Conservation (phyloP, 1,139 yeast genomes). For the Saccharomyces hybrid region DNA sequence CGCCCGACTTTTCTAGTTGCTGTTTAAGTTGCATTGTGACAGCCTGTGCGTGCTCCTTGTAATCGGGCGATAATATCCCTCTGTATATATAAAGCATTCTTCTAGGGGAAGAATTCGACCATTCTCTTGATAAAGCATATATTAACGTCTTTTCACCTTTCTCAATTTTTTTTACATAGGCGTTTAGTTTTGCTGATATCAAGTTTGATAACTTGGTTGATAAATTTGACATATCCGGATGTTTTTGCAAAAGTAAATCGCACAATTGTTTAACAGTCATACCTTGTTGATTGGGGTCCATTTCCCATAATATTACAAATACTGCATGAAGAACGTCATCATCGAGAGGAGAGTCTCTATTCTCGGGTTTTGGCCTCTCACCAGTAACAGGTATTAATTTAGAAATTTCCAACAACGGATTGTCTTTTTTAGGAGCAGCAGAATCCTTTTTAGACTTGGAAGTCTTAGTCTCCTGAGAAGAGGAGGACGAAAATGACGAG, state of each 20-base stretch:
- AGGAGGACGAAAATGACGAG: not conserved
- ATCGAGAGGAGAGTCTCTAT: constrained; percentile 55
- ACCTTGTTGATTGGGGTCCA: constrained; percentile 61
- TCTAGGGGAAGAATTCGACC: constrained; percentile 85
- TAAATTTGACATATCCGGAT: constrained; percentile 73
- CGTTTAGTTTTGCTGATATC: constrained; percentile 75
- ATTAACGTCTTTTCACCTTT: constrained; percentile 63
- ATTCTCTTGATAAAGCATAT: constrained; percentile 71
- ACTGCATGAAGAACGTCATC: constrained; percentile 72
- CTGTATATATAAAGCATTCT: constrained; percentile 82
- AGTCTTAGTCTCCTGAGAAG: not conserved
- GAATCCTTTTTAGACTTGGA: not conserved
- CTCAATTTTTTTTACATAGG: constrained; percentile 74
- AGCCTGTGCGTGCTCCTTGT: constrained; percentile 57
- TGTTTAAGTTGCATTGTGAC: constrained; percentile 35
- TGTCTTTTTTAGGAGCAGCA: not conserved
- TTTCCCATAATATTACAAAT: constrained; percentile 58
- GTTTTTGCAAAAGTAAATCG: constrained; percentile 60
- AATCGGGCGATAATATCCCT: constrained; percentile 67
- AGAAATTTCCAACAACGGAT: constrained; percentile 43
- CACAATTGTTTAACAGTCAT: constrained; percentile 82
- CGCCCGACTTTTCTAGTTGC: constrained; percentile 10
- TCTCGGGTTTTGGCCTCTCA: constrained; percentile 65
- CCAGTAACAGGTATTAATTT: constrained; percentile 76
- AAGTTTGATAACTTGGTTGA: constrained; percentile 74